Evolutionary conservation across 202 grass and related monocot genomes (phyloP).

Genomic region (Schoenoplectus triqueter): DNA sequence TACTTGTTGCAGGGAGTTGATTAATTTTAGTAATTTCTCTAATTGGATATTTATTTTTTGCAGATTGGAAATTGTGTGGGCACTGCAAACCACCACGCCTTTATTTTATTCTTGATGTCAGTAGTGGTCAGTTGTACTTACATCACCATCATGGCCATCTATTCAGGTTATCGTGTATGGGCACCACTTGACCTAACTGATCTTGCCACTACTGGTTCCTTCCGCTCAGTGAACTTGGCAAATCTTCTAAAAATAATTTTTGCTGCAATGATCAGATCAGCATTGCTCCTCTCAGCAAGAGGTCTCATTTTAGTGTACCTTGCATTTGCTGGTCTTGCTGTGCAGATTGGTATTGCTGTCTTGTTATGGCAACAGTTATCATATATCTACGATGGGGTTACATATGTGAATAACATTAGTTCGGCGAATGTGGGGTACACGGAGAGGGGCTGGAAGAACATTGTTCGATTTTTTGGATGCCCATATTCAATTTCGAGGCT

Average conservation of each 20-base stretch:
- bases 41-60: conserved; percentile 44
- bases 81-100: conserved; percentile 70
- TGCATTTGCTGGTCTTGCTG: conserved; percentile 75
- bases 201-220: conserved; percentile 41
- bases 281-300: conserved; percentile 77
- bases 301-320: conserved; percentile 88
- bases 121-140: conserved; percentile 87
- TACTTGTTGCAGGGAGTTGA: not conserved
- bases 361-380: conserved; percentile 91
- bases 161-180: conserved; percentile 73
- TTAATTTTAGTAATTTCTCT: conserved; percentile 15
- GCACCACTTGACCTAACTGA: conserved; percentile 56
- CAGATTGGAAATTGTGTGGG: conserved; percentile 98
- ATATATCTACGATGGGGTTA: conserved; percentile 88
- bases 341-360: conserved; percentile 75
- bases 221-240: conserved; percentile 39
- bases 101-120: conserved; percentile 83
- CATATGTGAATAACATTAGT: conserved; percentile 69
- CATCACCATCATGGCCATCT: conserved; percentile 63
- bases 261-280: conserved; percentile 57
- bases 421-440: conserved; percentile 52
- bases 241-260: conserved; percentile 58
- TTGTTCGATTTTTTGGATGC: conserved; percentile 82
- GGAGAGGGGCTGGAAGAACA: conserved; percentile 74
- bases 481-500: conserved; percentile 64